A percentile compares a stretch with the other conserved stretches of the same genome.
Conservation (phyloP, 148 eudicot species). For the Gaultheria prostrata region DNA sequence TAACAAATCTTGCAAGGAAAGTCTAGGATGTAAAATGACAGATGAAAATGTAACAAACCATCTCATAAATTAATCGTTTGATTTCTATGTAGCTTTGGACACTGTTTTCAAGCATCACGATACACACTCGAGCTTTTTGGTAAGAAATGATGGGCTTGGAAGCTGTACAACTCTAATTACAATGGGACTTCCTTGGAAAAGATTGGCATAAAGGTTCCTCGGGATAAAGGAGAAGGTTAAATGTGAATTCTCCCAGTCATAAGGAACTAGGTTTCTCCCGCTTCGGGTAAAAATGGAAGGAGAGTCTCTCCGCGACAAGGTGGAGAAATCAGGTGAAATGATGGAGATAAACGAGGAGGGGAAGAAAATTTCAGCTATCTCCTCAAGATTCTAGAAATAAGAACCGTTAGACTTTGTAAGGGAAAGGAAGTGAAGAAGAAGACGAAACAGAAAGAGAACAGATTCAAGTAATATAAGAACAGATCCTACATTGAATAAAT, state of each 20-base stretch:
- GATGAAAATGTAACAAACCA: background rate
- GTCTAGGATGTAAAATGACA: slow-evolving; percentile 1
- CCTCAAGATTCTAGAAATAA: background rate
- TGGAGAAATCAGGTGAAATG: background rate
- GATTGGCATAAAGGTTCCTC: background rate
- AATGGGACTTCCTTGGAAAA: background rate
- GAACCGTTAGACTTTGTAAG: background rate
- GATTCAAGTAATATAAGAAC: background rate
- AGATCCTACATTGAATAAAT: background rate
- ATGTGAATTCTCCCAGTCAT: background rate
- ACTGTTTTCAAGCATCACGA: background rate
- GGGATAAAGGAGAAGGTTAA: no score
- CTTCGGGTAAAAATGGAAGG: slow-evolving; percentile 1
- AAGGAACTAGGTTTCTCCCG: slow-evolving; percentile 6
- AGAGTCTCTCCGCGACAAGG: no score
- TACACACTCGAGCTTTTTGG: background rate
- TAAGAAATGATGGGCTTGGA: background rate
- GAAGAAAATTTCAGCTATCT: background rate
- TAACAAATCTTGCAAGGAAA: background rate
- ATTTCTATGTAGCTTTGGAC: background rate
- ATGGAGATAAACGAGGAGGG: background rate
- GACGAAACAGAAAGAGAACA: background rate
- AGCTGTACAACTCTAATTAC: background rate
- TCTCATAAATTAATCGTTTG: background rate
- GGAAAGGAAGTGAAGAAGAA: background rate